Base-by-base conservation (phyloP, 129 eudicot species). In the Centrapalus pauciflorus region DNA sequence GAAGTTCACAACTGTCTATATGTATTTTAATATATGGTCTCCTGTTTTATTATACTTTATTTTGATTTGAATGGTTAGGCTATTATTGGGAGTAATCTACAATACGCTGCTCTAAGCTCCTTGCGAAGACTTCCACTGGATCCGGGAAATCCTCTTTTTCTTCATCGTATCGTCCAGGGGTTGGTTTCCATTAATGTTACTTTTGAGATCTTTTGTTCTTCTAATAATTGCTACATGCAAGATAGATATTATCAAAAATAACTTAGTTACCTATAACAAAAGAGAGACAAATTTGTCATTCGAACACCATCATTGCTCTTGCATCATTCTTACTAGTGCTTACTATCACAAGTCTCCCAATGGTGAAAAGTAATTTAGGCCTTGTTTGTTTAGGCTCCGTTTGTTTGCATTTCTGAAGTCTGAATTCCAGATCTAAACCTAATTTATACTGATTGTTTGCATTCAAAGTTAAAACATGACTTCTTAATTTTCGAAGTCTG, bases 11-110 rank as follows among this genome's bases (percentile, higher is more conserved):
- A 34, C 20, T 35, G 20, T 61, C 48, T 35, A 10, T 23, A 12
- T n/a, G 24, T 17, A 35, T 33, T 61, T 17, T 9, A 61, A 61
- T 23, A 14, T 60, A 3, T 34, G 30, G 19, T 61, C 28, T 48
- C 11, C 10, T 32, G 32, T 34, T 66, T 66, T 34, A 21, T 66
- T 35, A 23, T 37, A 4, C 48, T 21, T 23, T 24, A 35, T 61
- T 61, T 61, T 61, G 32, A 4, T 61, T 48, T 51, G 24, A 49
- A 49, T 66, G 52, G 28, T 21, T 77, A 86, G 95, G 86, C 82
- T 37, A 79, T 86, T 70, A 81, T 89, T 35, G 85, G 97, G 73
- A 86, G 97, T 85, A 89, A 89, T 86, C 79, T 89, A 68, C 97
- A 89, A 83, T 83, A 89, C 80, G 88, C 90, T 81, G 82, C 95